phyloP scores from a whole-genome alignment of 2,329 filamentous ascomycete genomes.

The Sporothrix sp. region DNA sequence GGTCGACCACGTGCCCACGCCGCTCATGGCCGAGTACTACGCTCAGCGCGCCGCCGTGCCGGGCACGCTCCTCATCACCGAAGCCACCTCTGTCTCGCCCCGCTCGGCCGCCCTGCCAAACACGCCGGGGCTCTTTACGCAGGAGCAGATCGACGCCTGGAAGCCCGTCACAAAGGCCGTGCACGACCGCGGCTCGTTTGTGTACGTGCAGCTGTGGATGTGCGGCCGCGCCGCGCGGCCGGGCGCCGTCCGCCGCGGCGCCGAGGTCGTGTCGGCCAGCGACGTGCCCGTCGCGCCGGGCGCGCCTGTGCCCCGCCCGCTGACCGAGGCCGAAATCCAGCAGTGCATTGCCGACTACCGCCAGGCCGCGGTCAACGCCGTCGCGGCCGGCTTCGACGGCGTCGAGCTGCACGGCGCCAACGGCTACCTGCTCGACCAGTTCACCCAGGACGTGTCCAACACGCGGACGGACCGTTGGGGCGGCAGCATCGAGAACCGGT shows the following conservation, averaged over 20 bases:
- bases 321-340: conserved; percentile 57
- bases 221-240: conserved; percentile 3
- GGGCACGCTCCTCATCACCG: conserved; percentile 33
- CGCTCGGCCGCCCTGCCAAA: conserved; percentile 30
- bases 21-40: conserved; percentile 34
- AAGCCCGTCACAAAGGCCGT: conserved; percentile 49
- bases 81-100: conserved; percentile 36
- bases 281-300: not conserved
- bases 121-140: conserved; percentile 47
- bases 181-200: conserved; percentile 28
- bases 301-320: conserved; percentile 30
- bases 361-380: conserved; percentile 41
- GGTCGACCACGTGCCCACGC: conserved; percentile 18
- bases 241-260: not conserved
- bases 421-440: conserved; percentile 63
- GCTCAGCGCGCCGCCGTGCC: conserved; percentile 31
- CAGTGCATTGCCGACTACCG: conserved; percentile 51
- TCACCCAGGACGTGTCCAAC: conserved; percentile 46
- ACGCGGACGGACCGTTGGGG: conserved; percentile 45
- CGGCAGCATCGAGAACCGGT: conserved; percentile 44
- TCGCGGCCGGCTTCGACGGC: conserved; percentile 57
- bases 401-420: conserved; percentile 70
- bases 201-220: conserved; percentile 11
- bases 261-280: not conserved
- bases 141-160: conserved; percentile 49